These are phyloP conservation scores for Sporothrix pallida DNA, from an alignment of 2,329 filamentous ascomycete genomes.

Conservation along the genomic window DNA sequence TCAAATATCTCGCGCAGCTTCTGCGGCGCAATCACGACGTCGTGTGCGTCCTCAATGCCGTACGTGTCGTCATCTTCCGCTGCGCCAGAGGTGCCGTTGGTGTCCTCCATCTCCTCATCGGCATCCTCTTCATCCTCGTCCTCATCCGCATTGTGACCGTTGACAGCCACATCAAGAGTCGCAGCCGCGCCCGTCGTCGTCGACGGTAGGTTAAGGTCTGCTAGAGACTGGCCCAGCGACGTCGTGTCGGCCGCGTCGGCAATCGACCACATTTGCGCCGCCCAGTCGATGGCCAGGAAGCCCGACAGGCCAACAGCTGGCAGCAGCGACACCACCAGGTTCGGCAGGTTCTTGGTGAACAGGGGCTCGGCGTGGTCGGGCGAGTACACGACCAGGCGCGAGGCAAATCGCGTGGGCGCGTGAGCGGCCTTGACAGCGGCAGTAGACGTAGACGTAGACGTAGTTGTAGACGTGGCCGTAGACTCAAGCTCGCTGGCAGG, in stretches of 20 bases:
- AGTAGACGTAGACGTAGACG: neutral
- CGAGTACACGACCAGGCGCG: slow-evolving; percentile 70
- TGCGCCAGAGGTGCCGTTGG: slow-evolving; percentile 49
- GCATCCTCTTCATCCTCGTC: slow-evolving; percentile 44
- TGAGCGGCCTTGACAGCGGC: neutral
- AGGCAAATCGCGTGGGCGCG: slow-evolving; percentile 47
- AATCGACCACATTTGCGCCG: slow-evolving; percentile 71
- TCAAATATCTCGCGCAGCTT: slow-evolving; percentile 74
- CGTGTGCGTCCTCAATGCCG: slow-evolving; percentile 53
- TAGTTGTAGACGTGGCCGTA: neutral
- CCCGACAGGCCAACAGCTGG: slow-evolving; percentile 69
- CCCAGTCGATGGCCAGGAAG: slow-evolving; percentile 77
- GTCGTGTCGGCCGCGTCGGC: slow-evolving; percentile 64
- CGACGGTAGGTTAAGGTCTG: slow-evolving; percentile 55
- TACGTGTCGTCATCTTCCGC: slow-evolving; percentile 44
- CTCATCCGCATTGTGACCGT: slow-evolving; percentile 43
- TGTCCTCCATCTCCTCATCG: slow-evolving; percentile 52
- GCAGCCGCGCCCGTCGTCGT: slow-evolving; percentile 42
- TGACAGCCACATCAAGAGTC: slow-evolving; percentile 44
- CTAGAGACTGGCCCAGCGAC: slow-evolving; percentile 60
- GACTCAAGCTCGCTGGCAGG: neutral
- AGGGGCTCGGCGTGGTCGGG: slow-evolving; percentile 61
- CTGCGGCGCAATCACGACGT: slow-evolving; percentile 69
- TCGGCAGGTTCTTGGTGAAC: slow-evolving; percentile 61
- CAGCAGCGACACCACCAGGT: slow-evolving; percentile 69